phyloP scores from a whole-genome alignment of 2,329 filamentous ascomycete species.

The Xylariaceae sp. region DNA sequence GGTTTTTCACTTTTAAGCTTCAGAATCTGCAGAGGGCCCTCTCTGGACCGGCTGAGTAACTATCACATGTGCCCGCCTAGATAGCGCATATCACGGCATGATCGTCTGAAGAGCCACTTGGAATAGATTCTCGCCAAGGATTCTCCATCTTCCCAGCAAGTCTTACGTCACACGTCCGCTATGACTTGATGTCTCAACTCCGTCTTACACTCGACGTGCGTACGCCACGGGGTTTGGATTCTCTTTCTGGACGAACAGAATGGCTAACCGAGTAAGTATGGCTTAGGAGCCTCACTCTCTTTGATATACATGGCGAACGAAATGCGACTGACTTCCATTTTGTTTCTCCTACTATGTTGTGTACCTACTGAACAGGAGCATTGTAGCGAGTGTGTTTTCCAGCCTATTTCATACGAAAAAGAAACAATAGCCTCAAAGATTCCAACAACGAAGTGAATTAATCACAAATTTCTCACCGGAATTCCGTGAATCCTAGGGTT shows the following conservation, averaged over 20 bases:
- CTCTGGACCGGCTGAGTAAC: too few relatives aligned
- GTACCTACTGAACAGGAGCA: not conserved
- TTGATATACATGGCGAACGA: not conserved
- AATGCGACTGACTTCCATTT: not conserved
- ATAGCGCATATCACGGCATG: not conserved
- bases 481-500: conserved; percentile 25
- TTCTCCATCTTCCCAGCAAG: not conserved
- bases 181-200: not conserved
- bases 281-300: not conserved
- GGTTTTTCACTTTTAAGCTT: not conserved
- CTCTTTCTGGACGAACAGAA: not conserved
- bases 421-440: not conserved
- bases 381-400: not conserved
- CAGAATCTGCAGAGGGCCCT: not conserved
- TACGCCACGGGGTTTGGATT: not conserved
- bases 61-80: not conserved
- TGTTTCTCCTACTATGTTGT: not conserved
- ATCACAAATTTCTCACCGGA: not conserved
- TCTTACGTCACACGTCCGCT: not conserved
- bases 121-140: not conserved
- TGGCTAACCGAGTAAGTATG: not conserved
- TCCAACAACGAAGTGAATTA: not conserved
- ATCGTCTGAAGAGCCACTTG: not conserved
- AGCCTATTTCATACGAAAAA: not conserved
- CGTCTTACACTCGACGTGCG: not conserved